Evolutionary conservation across 108 stramenopile genomes (phyloP).

Genomic region (Craspedostauros australis): DNA sequence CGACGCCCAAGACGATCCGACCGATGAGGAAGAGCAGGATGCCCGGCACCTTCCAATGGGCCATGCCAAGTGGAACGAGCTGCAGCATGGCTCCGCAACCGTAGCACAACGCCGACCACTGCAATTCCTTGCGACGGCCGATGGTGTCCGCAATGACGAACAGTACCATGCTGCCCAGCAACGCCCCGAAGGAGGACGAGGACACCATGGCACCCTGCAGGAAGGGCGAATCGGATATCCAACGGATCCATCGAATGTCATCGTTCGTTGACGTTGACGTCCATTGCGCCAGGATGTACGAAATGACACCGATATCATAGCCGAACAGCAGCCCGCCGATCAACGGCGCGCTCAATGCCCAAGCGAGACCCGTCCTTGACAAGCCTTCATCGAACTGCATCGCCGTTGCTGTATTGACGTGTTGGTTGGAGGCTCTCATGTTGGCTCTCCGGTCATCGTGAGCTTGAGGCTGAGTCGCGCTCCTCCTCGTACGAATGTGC

Average conservation of each 20-base stretch:
- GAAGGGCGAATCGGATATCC: constrained; percentile 4
- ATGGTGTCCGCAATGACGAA: constrained; percentile 17
- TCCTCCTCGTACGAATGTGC: too few relatives aligned
- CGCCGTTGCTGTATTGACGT: too few relatives aligned
- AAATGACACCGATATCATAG: constrained; percentile 55
- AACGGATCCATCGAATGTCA: constrained; percentile 16
- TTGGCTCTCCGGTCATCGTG: too few relatives aligned
- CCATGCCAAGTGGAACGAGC: neutral
- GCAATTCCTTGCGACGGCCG: constrained; percentile 47
- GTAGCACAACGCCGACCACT: constrained; percentile 32
- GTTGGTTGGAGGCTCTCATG: too few relatives aligned
- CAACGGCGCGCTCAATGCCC: constrained; percentile 39
- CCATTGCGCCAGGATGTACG: constrained; percentile 33
- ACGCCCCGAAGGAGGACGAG: constrained; percentile 35
- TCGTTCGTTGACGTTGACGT: neutral
- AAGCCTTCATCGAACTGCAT: too few relatives aligned
- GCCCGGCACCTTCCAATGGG: too few relatives aligned
- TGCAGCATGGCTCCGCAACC: constrained; percentile 29
- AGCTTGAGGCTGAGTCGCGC: too few relatives aligned
- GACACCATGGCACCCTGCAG: constrained; percentile 51
- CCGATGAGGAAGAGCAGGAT: constrained; percentile 29
- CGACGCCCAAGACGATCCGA: constrained; percentile 44
- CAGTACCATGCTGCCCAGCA: constrained; percentile 17
- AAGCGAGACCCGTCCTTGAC: neutral
- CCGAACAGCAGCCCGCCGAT: constrained; percentile 57